These are phyloP conservation scores for Cladophialophora bantiana DNA, from an alignment of 2,329 filamentous ascomycete species.

Conservation along the genomic window DNA sequence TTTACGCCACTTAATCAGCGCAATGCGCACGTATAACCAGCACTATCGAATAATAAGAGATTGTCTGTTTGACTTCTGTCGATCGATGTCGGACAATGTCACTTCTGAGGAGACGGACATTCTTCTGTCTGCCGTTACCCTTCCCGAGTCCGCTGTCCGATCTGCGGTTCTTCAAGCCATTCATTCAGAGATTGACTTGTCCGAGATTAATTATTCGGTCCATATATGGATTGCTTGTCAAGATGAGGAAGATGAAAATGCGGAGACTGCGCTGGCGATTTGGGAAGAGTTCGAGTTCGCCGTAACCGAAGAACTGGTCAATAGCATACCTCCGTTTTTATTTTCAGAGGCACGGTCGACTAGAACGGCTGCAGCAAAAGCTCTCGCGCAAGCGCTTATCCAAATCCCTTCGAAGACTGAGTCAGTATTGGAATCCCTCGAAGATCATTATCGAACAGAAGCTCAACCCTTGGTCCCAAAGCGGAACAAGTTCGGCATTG, in stretches of 20 bases:
- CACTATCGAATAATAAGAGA: constrained; percentile 97
- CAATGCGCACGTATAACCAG: constrained; percentile 88
- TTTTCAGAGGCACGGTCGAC: constrained; percentile 81
- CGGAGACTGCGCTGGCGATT: constrained; percentile 80
- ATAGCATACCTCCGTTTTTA: constrained; percentile 77
- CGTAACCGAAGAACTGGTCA: constrained; percentile 69
- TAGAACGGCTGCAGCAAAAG: constrained; percentile 79
- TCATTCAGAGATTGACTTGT: constrained; percentile 89
- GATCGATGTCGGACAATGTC: constrained; percentile 84
- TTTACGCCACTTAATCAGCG: constrained; percentile 72
- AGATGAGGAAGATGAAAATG: constrained; percentile 88
- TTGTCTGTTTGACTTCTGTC: constrained; percentile 83
- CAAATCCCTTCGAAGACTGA: constrained; percentile 66
- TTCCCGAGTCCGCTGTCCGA: constrained; percentile 79
- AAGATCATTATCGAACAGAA: constrained; percentile 75
- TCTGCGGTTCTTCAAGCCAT: constrained; percentile 88
- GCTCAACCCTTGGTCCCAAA: constrained; percentile 83
- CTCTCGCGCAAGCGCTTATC: constrained; percentile 76
- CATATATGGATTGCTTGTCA: constrained; percentile 95
- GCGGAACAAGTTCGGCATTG: constrained; percentile 93
- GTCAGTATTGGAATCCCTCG: constrained; percentile 68
- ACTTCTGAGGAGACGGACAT: constrained; percentile 73
- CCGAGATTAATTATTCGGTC: constrained; percentile 81
- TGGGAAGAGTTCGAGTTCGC: constrained; percentile 93
- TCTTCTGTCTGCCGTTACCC: constrained; percentile 79